Conservation (phyloP, 2,329 filamentous ascomycete species). For the Amauroascus niger region DNA sequence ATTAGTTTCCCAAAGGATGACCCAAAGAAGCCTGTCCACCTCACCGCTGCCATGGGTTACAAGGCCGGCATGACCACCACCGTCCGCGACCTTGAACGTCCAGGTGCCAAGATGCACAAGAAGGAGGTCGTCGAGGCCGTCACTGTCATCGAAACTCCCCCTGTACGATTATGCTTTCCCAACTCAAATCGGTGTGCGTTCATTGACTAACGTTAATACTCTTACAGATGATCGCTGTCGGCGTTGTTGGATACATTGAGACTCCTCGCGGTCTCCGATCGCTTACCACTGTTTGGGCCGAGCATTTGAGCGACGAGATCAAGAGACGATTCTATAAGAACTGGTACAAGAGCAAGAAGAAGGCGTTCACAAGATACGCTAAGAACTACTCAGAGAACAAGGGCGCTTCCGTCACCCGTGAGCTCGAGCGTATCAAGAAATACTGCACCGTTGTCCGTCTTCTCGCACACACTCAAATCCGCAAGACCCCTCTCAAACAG, state of each 20-base stretch:
- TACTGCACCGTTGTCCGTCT: slow-evolving; percentile 99
- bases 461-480: slow-evolving; percentile 98
- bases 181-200: background rate
- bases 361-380: slow-evolving; percentile 99
- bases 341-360: slow-evolving; percentile 99
- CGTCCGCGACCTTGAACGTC: slow-evolving; percentile 97
- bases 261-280: slow-evolving; percentile 98
- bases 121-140: slow-evolving; percentile 90
- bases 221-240: slow-evolving; percentile 94
- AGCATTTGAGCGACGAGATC: slow-evolving; percentile 96
- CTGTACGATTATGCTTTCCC: slow-evolving; percentile 55
- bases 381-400: slow-evolving; percentile 97
- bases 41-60: slow-evolving; percentile 97
- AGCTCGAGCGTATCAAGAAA: slow-evolving; percentile 99
- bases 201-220: slow-evolving; percentile 21
- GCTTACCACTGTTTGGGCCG: slow-evolving; percentile 98
- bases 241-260: slow-evolving; percentile 99
- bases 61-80: slow-evolving; percentile 99
- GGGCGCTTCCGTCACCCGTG: slow-evolving; percentile 83
- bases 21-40: slow-evolving; percentile 98
- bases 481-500: slow-evolving; percentile 99
- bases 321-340: slow-evolving; percentile 99
- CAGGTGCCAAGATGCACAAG: slow-evolving; percentile 99
- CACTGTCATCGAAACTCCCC: slow-evolving; percentile 82
- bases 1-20: slow-evolving; percentile 98